Evolutionary conservation across 305 asterid species (phyloP), one percentile per base, ranked within the genome.

Genomic region (Salvia sclarea): DNA sequence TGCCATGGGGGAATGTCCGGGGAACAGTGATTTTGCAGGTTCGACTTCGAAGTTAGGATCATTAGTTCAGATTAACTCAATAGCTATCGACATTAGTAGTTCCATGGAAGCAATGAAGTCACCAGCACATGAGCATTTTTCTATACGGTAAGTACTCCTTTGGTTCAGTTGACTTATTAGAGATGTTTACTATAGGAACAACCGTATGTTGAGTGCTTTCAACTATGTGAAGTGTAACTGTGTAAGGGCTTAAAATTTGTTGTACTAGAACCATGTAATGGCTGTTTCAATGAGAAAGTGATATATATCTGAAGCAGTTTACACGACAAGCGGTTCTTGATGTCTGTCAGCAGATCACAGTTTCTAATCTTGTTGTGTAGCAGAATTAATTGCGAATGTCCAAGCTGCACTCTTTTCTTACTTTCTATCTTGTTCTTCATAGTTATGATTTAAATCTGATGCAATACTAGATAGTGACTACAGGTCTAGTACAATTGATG

Each of bases 121-220:
- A 45, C 87, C 72, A 12, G 60, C 6, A 13, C 82, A 84, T 18
- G 80, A 73, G 24, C 88, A 88, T 68, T 92, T 92, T 64, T 81
- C 96, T 3, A 83, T 89, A 18, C 96, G 96, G 98, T 86, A 63
- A 79, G 83, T 17, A 24, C 71, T 73, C 47, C 9, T 37, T 64
- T 53, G 30, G 55, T 58, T 22, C 56, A 35, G 20, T 35, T 17
- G 48, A 28, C 33, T 28, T 28, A 2, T 13, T 37, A 37, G 43
- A 37, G 43, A 37, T 37, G 43, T 37, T 30, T 30, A 9, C 10
- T 10, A 6, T 33, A 33, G n/a, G n/a, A n/a, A n/a, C n/a, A n/a
- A n/a, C n/a, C 7, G 37, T 5, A 31, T 20, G 4, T 50, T 50
- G 31, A n/a, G 40, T 40, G 45, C 63, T 50, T 66, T 18, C 17